A percentile compares a stretch with the other conserved stretches of the same genome.
Conservation (phyloP, 306 rosid genomes). For the Quillaja saponaria region DNA sequence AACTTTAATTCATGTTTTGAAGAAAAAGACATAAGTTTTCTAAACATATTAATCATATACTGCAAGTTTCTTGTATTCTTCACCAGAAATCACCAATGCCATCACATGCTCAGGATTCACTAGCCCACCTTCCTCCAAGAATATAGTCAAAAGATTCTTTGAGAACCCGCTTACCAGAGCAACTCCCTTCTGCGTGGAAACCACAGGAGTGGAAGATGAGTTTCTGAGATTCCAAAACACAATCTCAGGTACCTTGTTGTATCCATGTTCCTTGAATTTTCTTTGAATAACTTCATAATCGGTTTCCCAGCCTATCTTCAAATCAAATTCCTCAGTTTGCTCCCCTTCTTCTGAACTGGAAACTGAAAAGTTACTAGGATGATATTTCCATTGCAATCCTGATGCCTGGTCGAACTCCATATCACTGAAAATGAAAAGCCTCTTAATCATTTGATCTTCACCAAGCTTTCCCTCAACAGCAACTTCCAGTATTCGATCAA, state of each 20-base stretch:
- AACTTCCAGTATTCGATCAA: slow-evolving; percentile 51
- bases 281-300: slow-evolving; percentile 58
- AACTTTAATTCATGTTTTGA: no score
- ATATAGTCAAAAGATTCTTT: slow-evolving; percentile 68
- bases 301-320: slow-evolving; percentile 61
- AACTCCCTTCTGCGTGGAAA: slow-evolving; percentile 52
- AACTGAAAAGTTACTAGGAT: no score
- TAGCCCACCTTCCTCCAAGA: slow-evolving; percentile 50
- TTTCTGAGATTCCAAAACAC: slow-evolving; percentile 76
- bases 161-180: slow-evolving; percentile 71
- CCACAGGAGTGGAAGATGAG: slow-evolving; percentile 56
- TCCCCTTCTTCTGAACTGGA: no score
- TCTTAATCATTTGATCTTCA: slow-evolving; percentile 62
- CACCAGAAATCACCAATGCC: slow-evolving; percentile 52
- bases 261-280: slow-evolving; percentile 54
- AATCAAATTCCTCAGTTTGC: no score
- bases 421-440: slow-evolving; percentile 66
- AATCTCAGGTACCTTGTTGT: slow-evolving; percentile 59
- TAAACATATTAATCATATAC: no score
- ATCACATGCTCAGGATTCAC: slow-evolving; percentile 36
- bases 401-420: slow-evolving; percentile 74
- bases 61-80: slow-evolving; percentile 42
- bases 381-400: fast-evolving
- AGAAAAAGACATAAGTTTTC: no score
- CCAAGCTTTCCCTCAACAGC: slow-evolving; percentile 60